Conservation (phyloP, 805 yeast species). For the Clavispora asparagi region DNA sequence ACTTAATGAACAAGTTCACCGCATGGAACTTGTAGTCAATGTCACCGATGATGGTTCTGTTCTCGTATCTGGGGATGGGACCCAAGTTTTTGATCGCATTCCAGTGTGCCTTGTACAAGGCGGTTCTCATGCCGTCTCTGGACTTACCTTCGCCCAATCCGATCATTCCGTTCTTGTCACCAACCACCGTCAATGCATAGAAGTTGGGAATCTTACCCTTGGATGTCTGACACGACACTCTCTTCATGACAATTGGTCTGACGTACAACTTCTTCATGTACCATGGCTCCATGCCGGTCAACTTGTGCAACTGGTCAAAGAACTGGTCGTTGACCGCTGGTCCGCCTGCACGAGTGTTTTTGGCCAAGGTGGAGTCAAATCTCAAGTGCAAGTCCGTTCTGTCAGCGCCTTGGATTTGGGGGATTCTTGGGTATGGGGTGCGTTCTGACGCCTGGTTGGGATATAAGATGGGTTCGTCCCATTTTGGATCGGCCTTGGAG, state of each 20-base stretch:
- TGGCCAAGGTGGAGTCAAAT: conserved; percentile 17
- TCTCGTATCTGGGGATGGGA: conserved; percentile 80
- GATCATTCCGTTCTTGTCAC: conserved; percentile 88
- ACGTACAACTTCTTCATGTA: conserved; percentile 58
- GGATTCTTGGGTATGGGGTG: conserved; percentile 54
- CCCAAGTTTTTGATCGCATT: conserved; percentile 83
- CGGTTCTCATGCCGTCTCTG: conserved; percentile 65
- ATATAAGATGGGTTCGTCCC: conserved; percentile 58
- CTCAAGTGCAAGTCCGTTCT: conserved; percentile 36
- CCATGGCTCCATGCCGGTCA: conserved; percentile 61
- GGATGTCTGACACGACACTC: conserved; percentile 86
- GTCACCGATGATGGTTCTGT: conserved; percentile 85
- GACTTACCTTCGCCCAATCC: conserved; percentile 96
- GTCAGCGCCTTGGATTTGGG: conserved; percentile 51
- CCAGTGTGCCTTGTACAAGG: conserved; percentile 84
- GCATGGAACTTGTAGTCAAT: conserved; percentile 83
- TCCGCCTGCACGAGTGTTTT: conserved; percentile 5
- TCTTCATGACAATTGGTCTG: conserved; percentile 66
- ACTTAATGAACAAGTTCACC: conserved; percentile 70
- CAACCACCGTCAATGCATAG: conserved; percentile 83
- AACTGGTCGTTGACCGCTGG: conserved; percentile 22
- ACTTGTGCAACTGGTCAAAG: conserved; percentile 50
- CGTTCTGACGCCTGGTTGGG: conserved; percentile 45
- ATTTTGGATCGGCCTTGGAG: conserved; percentile 63
- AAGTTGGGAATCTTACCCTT: conserved; percentile 84